phyloP scores from a whole-genome alignment of 2,329 filamentous ascomycete species.

The Aspergillus novofumigatus region DNA sequence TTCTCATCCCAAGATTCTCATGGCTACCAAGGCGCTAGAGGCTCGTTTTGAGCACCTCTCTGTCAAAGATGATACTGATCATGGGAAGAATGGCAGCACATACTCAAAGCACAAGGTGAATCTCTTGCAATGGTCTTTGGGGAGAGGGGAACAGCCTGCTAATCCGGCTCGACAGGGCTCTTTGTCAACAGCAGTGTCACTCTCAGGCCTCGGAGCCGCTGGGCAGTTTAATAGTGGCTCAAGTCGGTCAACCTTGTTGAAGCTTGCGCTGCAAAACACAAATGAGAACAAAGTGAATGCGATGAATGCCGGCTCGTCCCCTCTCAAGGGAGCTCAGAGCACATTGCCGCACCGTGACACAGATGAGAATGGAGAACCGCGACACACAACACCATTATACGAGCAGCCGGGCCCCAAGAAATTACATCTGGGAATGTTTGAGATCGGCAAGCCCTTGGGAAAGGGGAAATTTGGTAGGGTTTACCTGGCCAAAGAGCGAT shows the following conservation, averaged over 20 bases:
- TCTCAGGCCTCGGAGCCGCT: conserved; percentile 45
- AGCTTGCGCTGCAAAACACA: conserved; percentile 76
- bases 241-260: conserved; percentile 76
- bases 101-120: conserved; percentile 76
- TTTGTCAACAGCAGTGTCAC: conserved; percentile 44
- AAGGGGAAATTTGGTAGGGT: conserved; percentile 87
- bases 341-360: conserved; percentile 33
- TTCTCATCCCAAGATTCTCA: conserved; percentile 31
- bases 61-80: conserved; percentile 82
- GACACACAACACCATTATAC: conserved; percentile 43
- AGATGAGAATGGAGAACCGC: conserved; percentile 46
- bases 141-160: conserved; percentile 8
- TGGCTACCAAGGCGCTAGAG: conserved; percentile 77
- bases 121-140: not conserved
- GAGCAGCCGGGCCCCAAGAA: conserved; percentile 56
- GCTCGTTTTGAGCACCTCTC: conserved; percentile 84
- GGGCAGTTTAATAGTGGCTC: conserved; percentile 44
- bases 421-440: conserved; percentile 90
- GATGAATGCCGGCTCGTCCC: conserved; percentile 55
- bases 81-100: conserved; percentile 48
- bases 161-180: conserved; percentile 37
- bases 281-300: conserved; percentile 57
- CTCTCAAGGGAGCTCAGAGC: conserved; percentile 56
- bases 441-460: conserved; percentile 79
- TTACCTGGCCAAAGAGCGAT: conserved; percentile 76